These are phyloP conservation scores for Melastoma candidum DNA, from an alignment of 441 rosid species.

Conservation along the genomic window DNA sequence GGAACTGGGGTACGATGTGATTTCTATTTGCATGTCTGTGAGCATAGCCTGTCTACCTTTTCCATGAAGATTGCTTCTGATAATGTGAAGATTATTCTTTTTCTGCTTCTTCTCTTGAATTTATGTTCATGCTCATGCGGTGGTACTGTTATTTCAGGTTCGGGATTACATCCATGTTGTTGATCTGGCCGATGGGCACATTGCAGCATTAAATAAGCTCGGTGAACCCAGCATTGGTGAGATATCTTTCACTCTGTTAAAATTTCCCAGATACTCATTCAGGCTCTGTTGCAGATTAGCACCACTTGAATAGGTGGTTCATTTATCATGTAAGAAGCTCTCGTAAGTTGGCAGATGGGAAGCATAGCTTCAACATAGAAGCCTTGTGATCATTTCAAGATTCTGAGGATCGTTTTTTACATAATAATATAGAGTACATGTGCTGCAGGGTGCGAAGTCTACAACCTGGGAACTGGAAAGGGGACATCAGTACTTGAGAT, in stretches of 20 bases:
- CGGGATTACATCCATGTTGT: constrained; percentile 94
- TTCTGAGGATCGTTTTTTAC: constrained; percentile 1
- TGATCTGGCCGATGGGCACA: constrained; percentile 91
- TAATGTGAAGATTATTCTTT: too few species aligned
- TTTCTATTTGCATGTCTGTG: neutral
- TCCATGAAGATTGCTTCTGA: too few species aligned
- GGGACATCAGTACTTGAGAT: constrained; percentile 94
- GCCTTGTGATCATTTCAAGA: too few species aligned
- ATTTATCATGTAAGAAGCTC: neutral
- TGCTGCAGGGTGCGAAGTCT: constrained; percentile 71
- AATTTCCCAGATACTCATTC: too few species aligned
- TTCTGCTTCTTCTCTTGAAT: too few species aligned
- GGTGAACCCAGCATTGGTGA: constrained; percentile 56
- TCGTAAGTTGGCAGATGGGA: neutral
- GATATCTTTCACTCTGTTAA: neutral
- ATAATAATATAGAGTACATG: neutral
- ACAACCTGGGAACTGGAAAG: constrained; percentile 93
- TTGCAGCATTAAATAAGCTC: constrained; percentile 73
- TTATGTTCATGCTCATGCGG: neutral
- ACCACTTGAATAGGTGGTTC: neutral
- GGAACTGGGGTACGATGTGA: constrained; percentile 83
- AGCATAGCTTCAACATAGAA: too few species aligned
- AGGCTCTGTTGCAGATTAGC: too few species aligned
- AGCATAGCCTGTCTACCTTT: too few species aligned
- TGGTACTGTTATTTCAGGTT: constrained; percentile 37